Conservation (phyloP, 441 rosid genomes). For the Eutrema salsugineum region DNA sequence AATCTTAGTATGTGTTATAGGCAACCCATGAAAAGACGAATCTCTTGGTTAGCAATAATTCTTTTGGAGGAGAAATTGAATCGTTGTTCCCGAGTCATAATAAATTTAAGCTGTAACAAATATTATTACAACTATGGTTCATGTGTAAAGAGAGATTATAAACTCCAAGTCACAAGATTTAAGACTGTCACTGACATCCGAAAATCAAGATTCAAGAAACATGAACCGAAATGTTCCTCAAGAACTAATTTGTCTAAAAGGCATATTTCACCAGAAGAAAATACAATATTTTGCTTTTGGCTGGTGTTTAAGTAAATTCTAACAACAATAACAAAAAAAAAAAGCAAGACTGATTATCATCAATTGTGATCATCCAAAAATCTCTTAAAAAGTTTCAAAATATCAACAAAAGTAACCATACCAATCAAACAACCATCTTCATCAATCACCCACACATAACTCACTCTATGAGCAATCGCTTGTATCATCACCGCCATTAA, state of each 20-base stretch:
- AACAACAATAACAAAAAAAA: background rate
- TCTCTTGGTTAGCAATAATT: background rate
- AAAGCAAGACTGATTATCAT: background rate
- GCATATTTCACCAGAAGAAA: background rate
- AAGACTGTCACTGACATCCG: background rate
- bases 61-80: background rate
- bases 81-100: background rate
- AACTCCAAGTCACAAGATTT: background rate
- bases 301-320: background rate
- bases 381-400: conserved; percentile 70
- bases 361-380: conserved; percentile 34
- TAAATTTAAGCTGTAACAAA: too few relatives aligned
- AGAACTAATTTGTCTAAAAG: conserved; percentile 6
- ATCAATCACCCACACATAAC: conserved; percentile 78
- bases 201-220: background rate
- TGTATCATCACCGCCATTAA: conserved; percentile 95
- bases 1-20: background rate
- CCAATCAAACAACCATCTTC: conserved; percentile 72
- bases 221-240: background rate
- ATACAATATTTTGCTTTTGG: background rate
- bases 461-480: conserved; percentile 81
- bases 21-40: background rate
- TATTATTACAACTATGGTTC: background rate
- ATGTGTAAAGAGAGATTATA: background rate
- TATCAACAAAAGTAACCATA: conserved; percentile 67